Percentiles rank a stretch among this genome's conserved stretches.
Conservation (phyloP, 441 rosid species). For the Codiaeum variegatum region DNA sequence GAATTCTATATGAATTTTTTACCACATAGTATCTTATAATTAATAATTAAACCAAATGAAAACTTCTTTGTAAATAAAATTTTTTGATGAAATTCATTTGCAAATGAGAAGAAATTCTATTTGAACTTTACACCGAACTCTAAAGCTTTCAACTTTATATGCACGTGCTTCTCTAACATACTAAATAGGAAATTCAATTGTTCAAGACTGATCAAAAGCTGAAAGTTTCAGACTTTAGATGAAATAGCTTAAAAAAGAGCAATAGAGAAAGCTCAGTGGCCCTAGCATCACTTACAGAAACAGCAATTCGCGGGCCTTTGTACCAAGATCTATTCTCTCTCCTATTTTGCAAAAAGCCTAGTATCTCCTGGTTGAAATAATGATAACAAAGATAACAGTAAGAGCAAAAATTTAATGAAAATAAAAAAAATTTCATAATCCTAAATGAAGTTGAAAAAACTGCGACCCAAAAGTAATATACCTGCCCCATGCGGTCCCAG, state of each 20-base stretch:
- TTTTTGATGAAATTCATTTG: too few species aligned
- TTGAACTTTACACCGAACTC: neutral
- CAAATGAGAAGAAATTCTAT: neutral
- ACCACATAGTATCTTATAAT: too few species aligned
- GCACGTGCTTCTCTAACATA: neutral
- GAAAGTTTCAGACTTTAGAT: neutral
- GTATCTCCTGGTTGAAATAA: constrained; percentile 52
- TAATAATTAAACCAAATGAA: too few species aligned
- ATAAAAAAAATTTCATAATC: neutral
- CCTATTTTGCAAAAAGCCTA: constrained; percentile 71
- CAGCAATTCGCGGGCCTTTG: constrained; percentile 76
- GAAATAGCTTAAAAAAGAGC: neutral
- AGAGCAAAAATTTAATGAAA: neutral
- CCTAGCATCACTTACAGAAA: constrained; percentile 49
- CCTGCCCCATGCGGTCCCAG: constrained; percentile 98
- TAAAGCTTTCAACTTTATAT: neutral
- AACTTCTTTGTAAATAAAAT: too few species aligned
- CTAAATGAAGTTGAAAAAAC: neutral
- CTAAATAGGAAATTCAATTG: neutral
- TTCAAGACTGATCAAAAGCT: neutral
- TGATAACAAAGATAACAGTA: neutral
- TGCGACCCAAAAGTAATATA: constrained; percentile 11
- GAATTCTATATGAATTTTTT: too few species aligned
- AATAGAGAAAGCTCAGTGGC: neutral
- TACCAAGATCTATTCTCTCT: constrained; percentile 90